These are phyloP conservation scores for Selaginella moellendorffii DNA, from an alignment of 75 land plant species.

Conservation along the genomic window DNA sequence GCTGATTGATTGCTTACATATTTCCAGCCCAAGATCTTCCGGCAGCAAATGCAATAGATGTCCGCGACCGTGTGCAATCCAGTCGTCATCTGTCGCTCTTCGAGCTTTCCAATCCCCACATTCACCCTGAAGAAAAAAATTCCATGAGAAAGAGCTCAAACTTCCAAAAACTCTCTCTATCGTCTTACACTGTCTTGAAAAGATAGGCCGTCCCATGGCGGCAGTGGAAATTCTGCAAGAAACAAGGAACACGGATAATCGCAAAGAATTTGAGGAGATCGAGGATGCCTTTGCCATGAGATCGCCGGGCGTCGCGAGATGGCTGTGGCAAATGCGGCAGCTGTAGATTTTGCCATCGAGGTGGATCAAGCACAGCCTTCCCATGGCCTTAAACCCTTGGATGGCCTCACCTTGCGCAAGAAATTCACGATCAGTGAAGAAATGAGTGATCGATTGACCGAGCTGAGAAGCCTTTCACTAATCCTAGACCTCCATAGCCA, in stretches of 20 bases:
- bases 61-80: slow-evolving; percentile 30
- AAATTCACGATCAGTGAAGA: no score
- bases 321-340: slow-evolving; percentile 5
- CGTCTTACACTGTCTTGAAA: neutral
- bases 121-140: slow-evolving; percentile 9
- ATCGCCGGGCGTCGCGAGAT: slow-evolving; percentile 7
- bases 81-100: slow-evolving; percentile 29
- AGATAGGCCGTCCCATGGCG: neutral
- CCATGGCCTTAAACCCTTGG: no score
- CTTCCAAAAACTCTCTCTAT: neutral
- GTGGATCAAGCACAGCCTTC: neutral
- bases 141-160: neutral
- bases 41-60: slow-evolving; percentile 20
- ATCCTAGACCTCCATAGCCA: no score
- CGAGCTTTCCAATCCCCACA: slow-evolving; percentile 10
- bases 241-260: neutral
- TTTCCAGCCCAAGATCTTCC: slow-evolving; percentile 25
- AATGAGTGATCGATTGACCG: no score
- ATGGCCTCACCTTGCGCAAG: no score
- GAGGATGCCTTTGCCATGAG: slow-evolving; percentile 2
- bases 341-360: slow-evolving; percentile 9
- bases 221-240: neutral
- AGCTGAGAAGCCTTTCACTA: no score
- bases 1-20: slow-evolving; percentile 13
- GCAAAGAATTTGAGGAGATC: neutral